These are phyloP conservation scores for Echites panduratus DNA, from an alignment of 257 asterid species.

Conservation along the genomic window DNA sequence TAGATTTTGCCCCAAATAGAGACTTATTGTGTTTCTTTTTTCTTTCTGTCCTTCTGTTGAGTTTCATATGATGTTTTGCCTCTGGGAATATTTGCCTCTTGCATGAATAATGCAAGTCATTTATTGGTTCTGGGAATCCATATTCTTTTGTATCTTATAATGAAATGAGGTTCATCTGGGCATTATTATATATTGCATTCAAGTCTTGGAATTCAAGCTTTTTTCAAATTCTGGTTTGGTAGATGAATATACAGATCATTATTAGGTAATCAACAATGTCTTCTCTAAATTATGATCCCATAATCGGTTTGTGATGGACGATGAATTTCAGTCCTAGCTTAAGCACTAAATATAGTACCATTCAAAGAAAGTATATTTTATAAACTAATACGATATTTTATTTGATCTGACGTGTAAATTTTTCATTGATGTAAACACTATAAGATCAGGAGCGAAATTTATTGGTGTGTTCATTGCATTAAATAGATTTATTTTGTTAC, in stretches of 20 bases:
- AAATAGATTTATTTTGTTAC: no score
- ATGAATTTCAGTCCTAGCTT: no score
- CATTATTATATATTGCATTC: background rate
- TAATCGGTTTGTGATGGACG: background rate
- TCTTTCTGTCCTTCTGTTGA: background rate
- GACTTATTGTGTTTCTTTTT: background rate
- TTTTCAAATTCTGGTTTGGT: background rate
- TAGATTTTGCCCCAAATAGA: background rate
- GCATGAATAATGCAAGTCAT: background rate
- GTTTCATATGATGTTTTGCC: background rate
- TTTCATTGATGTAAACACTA: no score
- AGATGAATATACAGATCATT: background rate
- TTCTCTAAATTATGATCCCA: background rate
- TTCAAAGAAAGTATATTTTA: no score
- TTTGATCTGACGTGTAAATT: no score
- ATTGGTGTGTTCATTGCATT: background rate
- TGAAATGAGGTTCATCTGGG: no score
- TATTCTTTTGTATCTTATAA: background rate
- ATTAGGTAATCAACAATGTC: background rate
- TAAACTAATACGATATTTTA: no score
- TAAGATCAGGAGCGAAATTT: no score
- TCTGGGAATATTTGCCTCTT: background rate
- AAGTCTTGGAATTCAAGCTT: no score
- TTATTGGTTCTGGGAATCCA: slow-evolving; percentile 3
- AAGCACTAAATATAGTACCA: background rate